Base-by-base conservation (phyloP, 306 rosid genomes). In the Rosa lucieae region DNA sequence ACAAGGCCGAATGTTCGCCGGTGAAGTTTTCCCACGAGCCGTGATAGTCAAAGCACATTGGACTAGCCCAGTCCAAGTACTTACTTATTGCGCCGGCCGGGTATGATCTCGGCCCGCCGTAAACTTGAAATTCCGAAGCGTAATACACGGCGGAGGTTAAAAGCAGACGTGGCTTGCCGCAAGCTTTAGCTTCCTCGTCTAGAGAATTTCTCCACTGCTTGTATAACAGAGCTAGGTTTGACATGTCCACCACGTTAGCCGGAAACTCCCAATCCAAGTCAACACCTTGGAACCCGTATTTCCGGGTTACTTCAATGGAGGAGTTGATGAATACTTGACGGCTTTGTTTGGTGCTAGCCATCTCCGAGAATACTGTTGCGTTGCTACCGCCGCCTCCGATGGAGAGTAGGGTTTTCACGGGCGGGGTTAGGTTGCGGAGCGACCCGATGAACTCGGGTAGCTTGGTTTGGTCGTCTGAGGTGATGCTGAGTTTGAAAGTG, bases 251-350 rank as follows among this genome's bases (percentile, higher is more conserved):
- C 21, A 47, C 83, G 43, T 79, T 68, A 0, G 37, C 26, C 0
- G 99, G 99, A 42, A 86, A 94, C 62, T 94, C 99, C 99, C 97
- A 94, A 21, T 94, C 97, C 51, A 92, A 81, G 75, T 94, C 97
- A 4, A 94, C 58, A 2, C 99, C 99, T 0, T 94, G 73, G 63
- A 92, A 92, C 2, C 92, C 92, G 23, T 84, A 92, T 1, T 55
- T 69, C 39, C 92, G 88, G 0, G 97, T 97, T 47, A 83, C 84
- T 8, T 79, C 74, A 68, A 91, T 87, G 5, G 95, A 77, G 47
- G 99, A 94, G 8, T 78, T 18, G 67, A 94, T 94, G 89, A 94
- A 94, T 5, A 12, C 32, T 18, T 32, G 15, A 8, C 97, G 89
- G 15, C 75, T 78, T 7, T 10, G 48, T 13, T 65, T 20, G 68